These are phyloP conservation scores for Camelina laxa DNA, from an alignment of 345 rosid genomes.

Conservation along the genomic window DNA sequence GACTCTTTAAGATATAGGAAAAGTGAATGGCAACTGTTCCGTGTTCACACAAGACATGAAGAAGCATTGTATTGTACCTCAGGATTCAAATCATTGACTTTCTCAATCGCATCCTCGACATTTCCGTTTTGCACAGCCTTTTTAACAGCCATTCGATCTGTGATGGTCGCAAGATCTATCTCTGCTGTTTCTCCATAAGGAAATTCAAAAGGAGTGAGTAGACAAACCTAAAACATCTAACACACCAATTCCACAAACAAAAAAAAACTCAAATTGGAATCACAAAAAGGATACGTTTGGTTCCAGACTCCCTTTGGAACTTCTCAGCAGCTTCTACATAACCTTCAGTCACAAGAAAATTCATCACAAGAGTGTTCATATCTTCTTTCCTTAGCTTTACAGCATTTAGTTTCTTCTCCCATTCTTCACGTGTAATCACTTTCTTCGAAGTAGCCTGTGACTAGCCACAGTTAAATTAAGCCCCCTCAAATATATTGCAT, in stretches of 20 bases:
- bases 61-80: conserved; percentile 56
- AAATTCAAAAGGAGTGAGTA: conserved; percentile 14
- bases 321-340: conserved; percentile 94
- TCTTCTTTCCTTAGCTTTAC: conserved; percentile 92
- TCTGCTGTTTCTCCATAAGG: conserved; percentile 80
- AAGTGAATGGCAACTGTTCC: background rate
- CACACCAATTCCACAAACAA: background rate
- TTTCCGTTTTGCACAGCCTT: conserved; percentile 95
- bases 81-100: conserved; percentile 93
- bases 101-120: conserved; percentile 97
- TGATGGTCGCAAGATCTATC: conserved; percentile 89
- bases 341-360: conserved; percentile 96
- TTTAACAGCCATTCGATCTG: conserved; percentile 96
- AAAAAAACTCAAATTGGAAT: background rate
- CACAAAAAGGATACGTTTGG: conserved; percentile 76
- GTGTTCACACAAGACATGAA: background rate
- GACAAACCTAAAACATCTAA: background rate
- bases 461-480: background rate
- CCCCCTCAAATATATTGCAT: background rate
- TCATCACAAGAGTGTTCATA: conserved; percentile 96
- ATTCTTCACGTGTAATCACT: conserved; percentile 77
- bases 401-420: conserved; percentile 94
- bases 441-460: conserved; percentile 70
- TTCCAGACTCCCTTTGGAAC: conserved; percentile 90
- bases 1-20: background rate